phyloP scores from a whole-genome alignment of 129 eudicot genomes.

The Pulicaria dysenterica region DNA sequence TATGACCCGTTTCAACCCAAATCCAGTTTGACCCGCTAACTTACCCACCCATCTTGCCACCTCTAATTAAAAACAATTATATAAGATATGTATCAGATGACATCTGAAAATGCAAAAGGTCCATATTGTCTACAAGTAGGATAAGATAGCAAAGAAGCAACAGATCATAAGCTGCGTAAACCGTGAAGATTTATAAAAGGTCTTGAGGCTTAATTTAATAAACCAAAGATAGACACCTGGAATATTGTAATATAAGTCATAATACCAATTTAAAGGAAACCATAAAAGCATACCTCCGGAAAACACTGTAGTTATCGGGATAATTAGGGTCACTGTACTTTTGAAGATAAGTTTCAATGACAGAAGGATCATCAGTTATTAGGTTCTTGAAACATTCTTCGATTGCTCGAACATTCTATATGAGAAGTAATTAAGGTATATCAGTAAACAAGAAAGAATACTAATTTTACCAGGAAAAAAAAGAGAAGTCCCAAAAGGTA shows the following conservation, averaged over 20 bases:
- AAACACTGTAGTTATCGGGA: conserved; percentile 55
- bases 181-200: neutral
- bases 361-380: conserved; percentile 80
- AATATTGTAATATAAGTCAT: neutral
- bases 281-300: conserved; percentile 21
- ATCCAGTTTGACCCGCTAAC: too few relatives aligned
- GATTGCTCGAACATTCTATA: conserved; percentile 68
- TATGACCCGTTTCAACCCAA: neutral
- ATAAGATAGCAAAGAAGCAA: neutral
- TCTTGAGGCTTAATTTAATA: neutral
- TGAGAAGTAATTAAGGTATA: neutral
- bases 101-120: neutral
- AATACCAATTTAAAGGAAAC: neutral
- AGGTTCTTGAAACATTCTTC: conserved; percentile 66
- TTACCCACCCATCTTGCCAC: neutral
- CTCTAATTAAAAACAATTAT: neutral
- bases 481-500: conserved; percentile 4
- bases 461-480: too few relatives aligned
- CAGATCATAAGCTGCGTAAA: neutral
- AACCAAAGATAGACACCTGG: neutral
- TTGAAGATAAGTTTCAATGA: conserved; percentile 58
- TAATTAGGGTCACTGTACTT: conserved; percentile 52
- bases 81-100: neutral
- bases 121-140: neutral
- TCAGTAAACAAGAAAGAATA: conserved; percentile 1